Evolutionary conservation across 371 early-diverging fungal genomes (phyloP).

Genomic region (Gilbertella persicaria): DNA sequence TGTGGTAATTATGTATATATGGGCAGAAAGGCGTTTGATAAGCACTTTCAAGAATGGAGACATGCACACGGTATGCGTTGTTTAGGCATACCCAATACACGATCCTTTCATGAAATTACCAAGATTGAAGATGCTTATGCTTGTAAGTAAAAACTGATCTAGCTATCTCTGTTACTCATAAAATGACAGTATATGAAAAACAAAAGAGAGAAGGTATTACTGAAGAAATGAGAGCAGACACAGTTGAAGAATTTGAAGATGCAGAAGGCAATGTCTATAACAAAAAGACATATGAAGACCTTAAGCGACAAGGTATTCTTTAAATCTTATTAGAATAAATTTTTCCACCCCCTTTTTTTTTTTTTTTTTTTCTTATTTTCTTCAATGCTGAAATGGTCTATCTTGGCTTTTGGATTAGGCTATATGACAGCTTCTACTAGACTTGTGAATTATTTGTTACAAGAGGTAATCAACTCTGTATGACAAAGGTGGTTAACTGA

Average conservation of each 20-base stretch:
- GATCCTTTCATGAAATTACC: conserved; percentile 94
- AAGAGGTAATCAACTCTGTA: conserved; percentile 30
- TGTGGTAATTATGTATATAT: conserved; percentile 96
- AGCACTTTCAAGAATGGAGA: conserved; percentile 95
- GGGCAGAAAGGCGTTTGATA: conserved; percentile 96
- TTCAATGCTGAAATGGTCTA: conserved; percentile 4
- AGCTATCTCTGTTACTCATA: background rate
- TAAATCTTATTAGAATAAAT: conserved; percentile 34
- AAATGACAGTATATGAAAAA: conserved; percentile 78
- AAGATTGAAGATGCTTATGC: conserved; percentile 90
- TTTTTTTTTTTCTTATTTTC: background rate
- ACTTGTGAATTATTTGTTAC: conserved; percentile 17
- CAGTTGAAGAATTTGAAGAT: background rate
- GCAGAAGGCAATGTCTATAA: conserved; percentile 84
- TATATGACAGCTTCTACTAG: conserved; percentile 29
- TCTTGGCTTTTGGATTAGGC: conserved; percentile 30
- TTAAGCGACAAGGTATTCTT: conserved; percentile 90
- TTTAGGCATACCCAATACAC: conserved; percentile 92
- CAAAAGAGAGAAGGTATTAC: conserved; percentile 66
- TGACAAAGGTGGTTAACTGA: background rate
- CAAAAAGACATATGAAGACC: conserved; percentile 96
- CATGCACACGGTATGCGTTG: conserved; percentile 95
- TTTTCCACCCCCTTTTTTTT: background rate
- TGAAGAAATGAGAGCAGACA: conserved; percentile 39
- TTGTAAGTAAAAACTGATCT: conserved; percentile 55